phyloP scores from a whole-genome alignment of 768 basidiomycete species.

The Suillus placidus region DNA sequence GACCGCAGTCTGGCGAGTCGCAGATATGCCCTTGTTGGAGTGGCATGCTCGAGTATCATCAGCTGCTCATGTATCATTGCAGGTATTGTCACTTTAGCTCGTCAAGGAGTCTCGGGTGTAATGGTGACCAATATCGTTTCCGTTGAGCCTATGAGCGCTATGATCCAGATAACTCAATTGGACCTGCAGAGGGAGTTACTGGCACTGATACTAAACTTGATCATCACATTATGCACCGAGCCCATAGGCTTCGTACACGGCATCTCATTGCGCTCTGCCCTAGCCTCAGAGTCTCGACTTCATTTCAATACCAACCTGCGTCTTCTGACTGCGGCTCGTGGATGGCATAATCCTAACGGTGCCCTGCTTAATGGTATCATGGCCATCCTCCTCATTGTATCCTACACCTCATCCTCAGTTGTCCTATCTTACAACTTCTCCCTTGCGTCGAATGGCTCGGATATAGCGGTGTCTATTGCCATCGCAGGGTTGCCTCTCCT shows the following conservation, averaged over 20 bases:
- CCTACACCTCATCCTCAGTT: conserved; percentile 28
- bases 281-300: conserved; percentile 28
- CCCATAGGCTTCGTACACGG: conserved; percentile 33
- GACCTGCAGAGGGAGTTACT: conserved; percentile 23
- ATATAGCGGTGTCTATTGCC: no score
- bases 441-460: no score
- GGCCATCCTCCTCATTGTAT: conserved; percentile 32
- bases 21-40: conserved; percentile 25
- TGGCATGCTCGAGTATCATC: conserved; percentile 25
- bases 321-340: conserved; percentile 25
- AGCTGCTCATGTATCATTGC: conserved; percentile 27
- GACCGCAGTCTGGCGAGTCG: conserved; percentile 30
- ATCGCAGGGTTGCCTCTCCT: conserved; percentile 32
- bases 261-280: conserved; percentile 30
- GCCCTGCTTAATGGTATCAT: conserved; percentile 23
- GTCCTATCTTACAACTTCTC: not conserved
- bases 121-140: not conserved
- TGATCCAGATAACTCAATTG: not conserved
- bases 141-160: no score
- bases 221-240: conserved; percentile 32
- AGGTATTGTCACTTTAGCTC: conserved; percentile 25
- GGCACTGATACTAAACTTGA: conserved; percentile 28
- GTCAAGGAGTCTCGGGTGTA: conserved; percentile 12
- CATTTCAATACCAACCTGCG: conserved; percentile 37
- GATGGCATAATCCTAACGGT: conserved; percentile 28